Evolutionary conservation across 2,329 filamentous ascomycete species (phyloP), one percentile per base, ranked within the genome.

Genomic region (Fusarium redolens): DNA sequence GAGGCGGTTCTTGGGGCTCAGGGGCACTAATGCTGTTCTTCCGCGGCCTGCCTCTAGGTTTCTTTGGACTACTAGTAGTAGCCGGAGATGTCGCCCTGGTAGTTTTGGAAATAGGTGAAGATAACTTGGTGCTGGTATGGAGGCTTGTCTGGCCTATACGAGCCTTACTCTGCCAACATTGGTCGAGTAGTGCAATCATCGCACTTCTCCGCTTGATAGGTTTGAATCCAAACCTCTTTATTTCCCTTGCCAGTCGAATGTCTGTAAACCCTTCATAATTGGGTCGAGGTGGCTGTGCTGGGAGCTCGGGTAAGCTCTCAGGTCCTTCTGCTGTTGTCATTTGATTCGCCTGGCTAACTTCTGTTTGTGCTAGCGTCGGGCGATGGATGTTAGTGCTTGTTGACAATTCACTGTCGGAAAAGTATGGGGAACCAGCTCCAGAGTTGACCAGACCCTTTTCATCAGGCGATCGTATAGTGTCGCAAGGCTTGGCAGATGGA

Each of bases 141-240:
- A 78, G 33, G 17, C 41, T 47, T 38, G 56, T 56, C 44, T 75
- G 70, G 7, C 56, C 61, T 7, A 71, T 55, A 17, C 78, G 75
- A 25, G 86, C 82, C 78, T 90, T 90, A 64, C 89, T 90, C 72
- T 88, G 82, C 92, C 92, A 95, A 79, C 93, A 95, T 76, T 90
- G 88, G 57, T 92, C 84, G 17, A 95, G 83, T 15, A 94, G 81
- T 3, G 89, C 84, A 68, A 95, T 90, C 91, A 93, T 94, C 13
- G 89, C 89, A 54, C 87, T 85, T 22, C 93, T 87, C 61, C 85
- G 89, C 78, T 91, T 93, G 35, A 95, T 83, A 2, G 91, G 84
- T 78, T 95, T 95, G 81, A 95, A 95, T 0, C 92, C 92, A 76
- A 90, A 94, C 0, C 85, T 84, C 9, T 86, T 83, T 48, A 95